A percentile compares a stretch with the other conserved stretches of the same genome.
phyloP scores from a whole-genome alignment of 1,284 basidiomycete genomes.

The Rhodofomes roseus region DNA sequence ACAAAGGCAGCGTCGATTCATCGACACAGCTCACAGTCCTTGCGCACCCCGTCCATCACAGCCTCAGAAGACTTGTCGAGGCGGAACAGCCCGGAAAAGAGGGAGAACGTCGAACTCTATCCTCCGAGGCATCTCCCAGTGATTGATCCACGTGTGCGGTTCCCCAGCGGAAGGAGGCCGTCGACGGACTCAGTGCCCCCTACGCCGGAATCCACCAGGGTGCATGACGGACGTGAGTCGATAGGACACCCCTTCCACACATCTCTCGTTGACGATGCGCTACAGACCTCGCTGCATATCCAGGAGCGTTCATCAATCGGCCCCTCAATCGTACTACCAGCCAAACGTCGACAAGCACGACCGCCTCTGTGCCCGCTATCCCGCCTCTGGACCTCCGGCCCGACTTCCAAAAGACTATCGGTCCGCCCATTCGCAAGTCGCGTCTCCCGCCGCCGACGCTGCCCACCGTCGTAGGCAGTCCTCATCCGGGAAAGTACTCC shows the following conservation, averaged over 20 bases:
- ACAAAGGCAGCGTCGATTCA: conserved; percentile 14
- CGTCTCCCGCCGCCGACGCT: conserved; percentile 25
- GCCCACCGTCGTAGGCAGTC: conserved; percentile 25
- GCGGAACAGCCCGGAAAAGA: conserved; percentile 9
- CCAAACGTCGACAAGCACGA: conserved; percentile 53
- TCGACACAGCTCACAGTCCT: conserved; percentile 21
- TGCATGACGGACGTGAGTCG: conserved; percentile 15
- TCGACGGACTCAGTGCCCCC: conserved; percentile 26
- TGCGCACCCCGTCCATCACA: conserved; percentile 16
- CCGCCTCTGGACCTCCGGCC: conserved; percentile 56
- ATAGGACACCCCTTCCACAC: neutral
- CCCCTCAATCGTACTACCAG: conserved; percentile 53
- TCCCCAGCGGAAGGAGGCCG: conserved; percentile 17
- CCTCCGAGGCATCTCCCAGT: conserved; percentile 24
- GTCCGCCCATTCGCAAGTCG: conserved; percentile 28
- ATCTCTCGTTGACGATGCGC: neutral
- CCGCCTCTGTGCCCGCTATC: conserved; percentile 39
- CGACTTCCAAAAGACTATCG: conserved; percentile 45
- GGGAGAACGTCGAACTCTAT: neutral
- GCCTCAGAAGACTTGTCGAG: conserved; percentile 20
- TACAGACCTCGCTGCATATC: conserved; percentile 3
- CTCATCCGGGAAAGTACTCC: conserved; percentile 23
- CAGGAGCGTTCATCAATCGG: conserved; percentile 46
- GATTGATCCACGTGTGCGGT: conserved; percentile 23
- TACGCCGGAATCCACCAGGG: conserved; percentile 28